Evolutionary conservation across 2,329 filamentous ascomycete species (phyloP), one percentile per base, ranked within the genome.

Genomic region (Xylariaceae sp.): DNA sequence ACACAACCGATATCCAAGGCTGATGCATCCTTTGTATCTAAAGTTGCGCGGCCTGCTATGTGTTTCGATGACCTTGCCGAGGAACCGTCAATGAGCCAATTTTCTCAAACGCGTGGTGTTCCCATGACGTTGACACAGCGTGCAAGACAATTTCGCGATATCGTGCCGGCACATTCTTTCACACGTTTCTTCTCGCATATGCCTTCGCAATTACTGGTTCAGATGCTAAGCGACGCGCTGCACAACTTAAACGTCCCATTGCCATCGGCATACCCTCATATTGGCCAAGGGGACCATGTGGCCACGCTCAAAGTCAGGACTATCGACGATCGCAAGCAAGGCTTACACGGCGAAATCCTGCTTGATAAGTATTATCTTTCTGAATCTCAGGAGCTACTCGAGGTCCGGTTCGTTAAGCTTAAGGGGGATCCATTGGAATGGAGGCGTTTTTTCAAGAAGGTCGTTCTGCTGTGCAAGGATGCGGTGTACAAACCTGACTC

Each of bases 391-490:
- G 86, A 88, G 56, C 71, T 92, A 30, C 79, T 92, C 21, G 92
- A 96, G 70, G 88, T 96, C 26, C 81, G 90, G 48, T 97, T 99
- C 68, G 82, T 95, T 61, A 99, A 99, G 74, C 80, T 89, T 50
- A 96, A 96, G 74, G 94, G 94, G 5, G 94, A 99, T 74, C 94
- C 94, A 5, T 74, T 99, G 47, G 92, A 97, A 74, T 99, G 95
- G 94, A 83, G 94, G 56, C 79, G 94, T 32, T 90, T 99, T 69
- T 99, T 99, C 78, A 99, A 99, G 74, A 92, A 90, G 71, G 82
- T 96, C n/a, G 89, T 89, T 29, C 78, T 95, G 59, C 76, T 92
- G 56, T 95, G 92, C 73, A 89, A 89, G 67, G 90, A 96, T 67
- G 90, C 84, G 8, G 86, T 97, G 42, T 88, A 84, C 68, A 79